Base-by-base conservation (phyloP, 805 yeast species). In the Torulaspora gathmanii region DNA sequence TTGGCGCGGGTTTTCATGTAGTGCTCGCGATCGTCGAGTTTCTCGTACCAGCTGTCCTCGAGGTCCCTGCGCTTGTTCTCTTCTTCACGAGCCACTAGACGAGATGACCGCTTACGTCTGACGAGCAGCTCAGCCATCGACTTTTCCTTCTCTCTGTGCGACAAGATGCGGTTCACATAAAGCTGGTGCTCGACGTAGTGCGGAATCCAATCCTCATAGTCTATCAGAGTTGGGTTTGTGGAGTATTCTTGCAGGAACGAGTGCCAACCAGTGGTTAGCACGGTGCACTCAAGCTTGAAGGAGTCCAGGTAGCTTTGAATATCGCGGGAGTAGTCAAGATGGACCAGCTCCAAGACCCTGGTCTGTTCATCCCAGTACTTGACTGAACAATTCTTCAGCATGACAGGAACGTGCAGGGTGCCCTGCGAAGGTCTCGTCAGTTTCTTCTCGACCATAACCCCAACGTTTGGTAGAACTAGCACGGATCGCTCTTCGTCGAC, bases 31-130 rank as follows among this genome's bases (percentile, higher is more conserved):
- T 58, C 55, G 35, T 72, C 67, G 31, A 73, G 67, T 35, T 70
- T 68, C 44, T 57, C 62, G 17, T 43, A 40, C 54, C 64, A 55
- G 16, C 50, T 39, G 29, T 74, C 73, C 38, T 71, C 77, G 45
- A 75, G 70, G 37, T 71, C 71, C 46, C 70, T 72, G 25, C 68
- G 60, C 39, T 67, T 67, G 41, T 71, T 71, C 16, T 75, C 78
- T 50, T 83, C 87, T 49, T 80, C 84, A 56, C 78, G 80, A 15
- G 83, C 84, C 53, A 82, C 86, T 35, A 86, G 63, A 63, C 93
- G 73, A 1, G 88, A 78, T 0, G 91, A 84, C 52, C 87, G 72
- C 56, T 86, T 85, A 56, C 93, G 73, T 45, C 84, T 77, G 3
- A 80, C 80, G 57, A 86, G 64, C 44, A 86, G 61, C 17, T 74